A percentile compares a stretch with the other conserved stretches of the same genome.
These are phyloP conservation scores for Aspergillus cejpii DNA, from an alignment of 2,329 filamentous ascomycete species.

Conservation along the genomic window DNA sequence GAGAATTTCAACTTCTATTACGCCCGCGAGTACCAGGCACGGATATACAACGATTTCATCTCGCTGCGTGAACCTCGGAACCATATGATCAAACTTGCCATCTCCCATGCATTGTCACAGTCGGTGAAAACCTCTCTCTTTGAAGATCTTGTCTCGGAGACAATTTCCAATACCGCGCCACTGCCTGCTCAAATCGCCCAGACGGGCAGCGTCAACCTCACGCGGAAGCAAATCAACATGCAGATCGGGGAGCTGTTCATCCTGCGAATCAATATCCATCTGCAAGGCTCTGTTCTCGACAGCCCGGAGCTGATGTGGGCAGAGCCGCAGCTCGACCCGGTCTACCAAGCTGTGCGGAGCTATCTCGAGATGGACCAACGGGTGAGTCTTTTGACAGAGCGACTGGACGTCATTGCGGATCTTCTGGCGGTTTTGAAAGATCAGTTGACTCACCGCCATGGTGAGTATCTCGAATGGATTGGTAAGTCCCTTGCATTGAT, in stretches of 20 bases:
- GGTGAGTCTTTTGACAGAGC: conserved; percentile 79
- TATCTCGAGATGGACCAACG: conserved; percentile 98
- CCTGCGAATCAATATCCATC: conserved; percentile 91
- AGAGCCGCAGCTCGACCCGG: conserved; percentile 90
- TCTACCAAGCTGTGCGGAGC: conserved; percentile 89
- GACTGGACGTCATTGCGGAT: conserved; percentile 88
- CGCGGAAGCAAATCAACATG: conserved; percentile 92
- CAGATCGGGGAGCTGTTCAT: conserved; percentile 98
- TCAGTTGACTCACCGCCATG: conserved; percentile 87
- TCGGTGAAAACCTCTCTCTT: conserved; percentile 97
- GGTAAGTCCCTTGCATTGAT: conserved; percentile 50
- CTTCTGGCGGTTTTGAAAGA: conserved; percentile 89
- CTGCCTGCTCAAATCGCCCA: conserved; percentile 87
- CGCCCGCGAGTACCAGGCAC: conserved; percentile 91
- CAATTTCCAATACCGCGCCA: conserved; percentile 86
- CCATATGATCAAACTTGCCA: conserved; percentile 96
- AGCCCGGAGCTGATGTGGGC: conserved; percentile 98
- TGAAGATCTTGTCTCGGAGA: conserved; percentile 89
- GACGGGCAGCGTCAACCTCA: conserved; percentile 86
- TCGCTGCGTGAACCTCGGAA: conserved; percentile 87
- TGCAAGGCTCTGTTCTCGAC: conserved; percentile 93
- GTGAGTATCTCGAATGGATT: conserved; percentile 84
- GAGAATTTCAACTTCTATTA: conserved; percentile 99
- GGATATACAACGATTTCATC: conserved; percentile 99
- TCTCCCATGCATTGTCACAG: conserved; percentile 90